Conservation (phyloP, 2,329 filamentous ascomycete genomes). For the Lecanosticta acicola region DNA sequence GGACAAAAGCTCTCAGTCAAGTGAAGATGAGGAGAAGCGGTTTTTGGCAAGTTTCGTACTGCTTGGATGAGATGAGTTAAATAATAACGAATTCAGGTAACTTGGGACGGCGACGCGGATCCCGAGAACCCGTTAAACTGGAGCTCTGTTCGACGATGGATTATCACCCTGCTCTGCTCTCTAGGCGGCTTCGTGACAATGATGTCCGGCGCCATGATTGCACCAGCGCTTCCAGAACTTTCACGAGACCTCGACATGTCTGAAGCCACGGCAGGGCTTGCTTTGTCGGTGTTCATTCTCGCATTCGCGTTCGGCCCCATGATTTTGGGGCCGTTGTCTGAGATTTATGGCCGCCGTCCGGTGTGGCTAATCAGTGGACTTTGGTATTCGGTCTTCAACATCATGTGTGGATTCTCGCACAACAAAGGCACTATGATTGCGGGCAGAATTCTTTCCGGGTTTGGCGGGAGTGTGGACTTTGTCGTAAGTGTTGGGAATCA, state of each 20-base stretch:
- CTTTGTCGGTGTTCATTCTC: constrained; percentile 19
- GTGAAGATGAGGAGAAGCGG: too few species aligned
- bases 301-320: constrained; percentile 19
- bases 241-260: constrained; percentile 38
- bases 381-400: constrained; percentile 49
- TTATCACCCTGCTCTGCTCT: constrained; percentile 46
- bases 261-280: constrained; percentile 13
- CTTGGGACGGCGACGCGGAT: too few species aligned
- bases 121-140: too few species aligned
- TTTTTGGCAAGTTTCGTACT: too few species aligned
- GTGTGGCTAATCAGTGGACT: constrained; percentile 44
- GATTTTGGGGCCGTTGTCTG: constrained; percentile 25
- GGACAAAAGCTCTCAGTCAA: too few species aligned
- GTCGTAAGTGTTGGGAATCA: constrained; percentile 20
- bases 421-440: constrained; percentile 41
- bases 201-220: constrained; percentile 49
- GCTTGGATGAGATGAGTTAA: too few species aligned
- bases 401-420: constrained; percentile 43
- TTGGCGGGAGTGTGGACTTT: constrained; percentile 42
- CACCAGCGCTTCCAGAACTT: constrained; percentile 41
- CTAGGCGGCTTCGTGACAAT: constrained; percentile 49
- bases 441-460: constrained; percentile 44
- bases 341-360: constrained; percentile 44
- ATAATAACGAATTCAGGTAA: too few species aligned
- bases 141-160: constrained; percentile 39